A percentile compares a stretch with the other conserved stretches of the same genome.
These are phyloP conservation scores for Salinomyces thailandicus DNA, from an alignment of 2,329 filamentous ascomycete species.

Conservation along the genomic window DNA sequence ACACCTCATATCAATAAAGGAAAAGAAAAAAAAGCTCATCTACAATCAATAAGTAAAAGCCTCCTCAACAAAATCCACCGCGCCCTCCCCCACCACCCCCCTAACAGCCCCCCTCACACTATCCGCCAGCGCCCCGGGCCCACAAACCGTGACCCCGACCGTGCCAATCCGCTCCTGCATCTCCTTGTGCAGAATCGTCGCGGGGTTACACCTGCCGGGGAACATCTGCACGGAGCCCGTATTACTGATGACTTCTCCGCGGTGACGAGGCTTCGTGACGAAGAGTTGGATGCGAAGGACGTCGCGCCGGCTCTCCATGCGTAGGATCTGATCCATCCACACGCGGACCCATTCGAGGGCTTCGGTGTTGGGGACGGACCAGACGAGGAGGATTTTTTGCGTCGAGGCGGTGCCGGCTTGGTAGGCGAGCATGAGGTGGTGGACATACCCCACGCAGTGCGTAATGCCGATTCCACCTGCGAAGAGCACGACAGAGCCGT, in stretches of 20 bases:
- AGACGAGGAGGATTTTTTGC: slow-evolving; percentile 62
- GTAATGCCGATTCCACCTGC: slow-evolving; percentile 74
- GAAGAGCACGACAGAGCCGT: slow-evolving; percentile 69
- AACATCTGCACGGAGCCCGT: slow-evolving; percentile 52
- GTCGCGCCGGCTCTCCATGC: slow-evolving; percentile 48
- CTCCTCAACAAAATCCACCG: slow-evolving; percentile 54
- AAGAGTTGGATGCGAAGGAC: slow-evolving; percentile 52
- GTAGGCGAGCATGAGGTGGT: slow-evolving; percentile 59
- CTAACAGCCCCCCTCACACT: slow-evolving; percentile 47
- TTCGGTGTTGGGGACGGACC: slow-evolving; percentile 66
- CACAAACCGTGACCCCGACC: slow-evolving; percentile 52
- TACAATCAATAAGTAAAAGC: slow-evolving; percentile 49
- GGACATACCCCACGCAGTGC: slow-evolving; percentile 65
- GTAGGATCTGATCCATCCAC: slow-evolving; percentile 56
- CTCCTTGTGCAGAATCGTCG: slow-evolving; percentile 47
- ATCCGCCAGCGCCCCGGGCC: slow-evolving; percentile 53
- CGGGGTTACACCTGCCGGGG: slow-evolving; percentile 47
- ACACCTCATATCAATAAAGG: too few relatives aligned
- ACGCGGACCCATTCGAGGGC: slow-evolving; percentile 52
- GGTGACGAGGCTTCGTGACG: slow-evolving; percentile 49
- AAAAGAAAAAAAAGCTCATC: not conserved
- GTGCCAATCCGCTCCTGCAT: slow-evolving; percentile 45
- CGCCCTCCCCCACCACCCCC: slow-evolving; percentile 40
- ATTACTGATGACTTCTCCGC: slow-evolving; percentile 44
- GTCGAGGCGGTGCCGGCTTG: slow-evolving; percentile 59